Percentiles rank a stretch among this genome's conserved stretches.
Conservation (phyloP, 768 basidiomycete genomes). For the Brasilioporus rufonigricans region DNA sequence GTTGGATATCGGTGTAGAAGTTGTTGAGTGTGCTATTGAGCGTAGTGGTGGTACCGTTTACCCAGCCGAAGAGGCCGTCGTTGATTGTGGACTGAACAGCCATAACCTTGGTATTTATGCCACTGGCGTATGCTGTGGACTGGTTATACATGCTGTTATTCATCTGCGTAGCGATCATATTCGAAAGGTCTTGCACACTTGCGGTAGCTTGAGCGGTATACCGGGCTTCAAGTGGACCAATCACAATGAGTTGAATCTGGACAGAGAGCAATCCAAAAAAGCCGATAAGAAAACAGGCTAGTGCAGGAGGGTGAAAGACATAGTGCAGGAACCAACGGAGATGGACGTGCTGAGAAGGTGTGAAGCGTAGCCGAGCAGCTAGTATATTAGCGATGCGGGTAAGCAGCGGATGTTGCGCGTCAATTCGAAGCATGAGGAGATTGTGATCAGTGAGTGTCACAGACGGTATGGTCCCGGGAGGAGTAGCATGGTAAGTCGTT, state of each 20-base stretch:
- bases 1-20: conserved; percentile 86
- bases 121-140: conserved; percentile 72
- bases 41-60: conserved; percentile 83
- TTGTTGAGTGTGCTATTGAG: conserved; percentile 83
- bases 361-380: conserved; percentile 49
- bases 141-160: conserved; percentile 84
- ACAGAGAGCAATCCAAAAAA: conserved; percentile 85
- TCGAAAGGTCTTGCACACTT: conserved; percentile 64
- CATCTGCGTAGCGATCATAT: conserved; percentile 68
- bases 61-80: conserved; percentile 90
- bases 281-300: conserved; percentile 92
- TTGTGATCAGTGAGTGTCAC: conserved; percentile 72
- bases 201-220: conserved; percentile 62
- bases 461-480: conserved; percentile 40
- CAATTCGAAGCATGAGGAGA: conserved; percentile 69
- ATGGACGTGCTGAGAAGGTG: conserved; percentile 61
- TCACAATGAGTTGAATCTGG: conserved; percentile 79
- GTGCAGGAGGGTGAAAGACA: conserved; percentile 86
- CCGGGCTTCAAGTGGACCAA: conserved; percentile 68
- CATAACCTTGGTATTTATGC: conserved; percentile 71
- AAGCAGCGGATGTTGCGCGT: conserved; percentile 70
- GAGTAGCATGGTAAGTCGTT: conserved; percentile 43
- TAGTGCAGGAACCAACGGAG: conserved; percentile 89
- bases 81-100: conserved; percentile 75
- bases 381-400: conserved; percentile 60